Evolutionary conservation across 805 yeast species (phyloP).

Genomic region (Jamesozyma spencerorum): DNA sequence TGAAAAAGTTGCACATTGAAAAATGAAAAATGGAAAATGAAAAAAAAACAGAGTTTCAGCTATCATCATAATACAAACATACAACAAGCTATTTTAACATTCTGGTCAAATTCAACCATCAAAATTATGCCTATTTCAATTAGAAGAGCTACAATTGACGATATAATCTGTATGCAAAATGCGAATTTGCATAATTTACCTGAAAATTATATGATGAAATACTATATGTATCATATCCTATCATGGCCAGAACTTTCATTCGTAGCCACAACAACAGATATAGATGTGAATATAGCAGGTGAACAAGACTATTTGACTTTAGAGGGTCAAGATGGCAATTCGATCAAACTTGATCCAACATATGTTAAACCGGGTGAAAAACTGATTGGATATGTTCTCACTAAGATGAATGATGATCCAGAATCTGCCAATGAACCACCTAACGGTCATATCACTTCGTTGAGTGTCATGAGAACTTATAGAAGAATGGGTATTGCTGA

Average conservation of each 20-base stretch:
- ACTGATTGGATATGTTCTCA: conserved; percentile 90
- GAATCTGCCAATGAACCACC: conserved; percentile 62
- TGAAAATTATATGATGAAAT: conserved; percentile 86
- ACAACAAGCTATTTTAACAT: no score
- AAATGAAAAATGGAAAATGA: no score
- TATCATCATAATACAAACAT: no score
- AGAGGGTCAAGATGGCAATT: conserved; percentile 16
- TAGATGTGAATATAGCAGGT: conserved; percentile 10
- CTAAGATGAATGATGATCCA: conserved; percentile 94
- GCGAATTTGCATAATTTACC: conserved; percentile 88
- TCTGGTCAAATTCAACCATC: no score
- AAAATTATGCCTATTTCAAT: conserved; percentile 68
- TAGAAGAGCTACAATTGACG: conserved; percentile 77
- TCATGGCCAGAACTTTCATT: conserved; percentile 98
- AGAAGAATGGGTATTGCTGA: conserved; percentile 94
- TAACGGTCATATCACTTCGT: conserved; percentile 89
- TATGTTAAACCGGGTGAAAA: conserved; percentile 61
- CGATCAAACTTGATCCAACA: conserved; percentile 49
- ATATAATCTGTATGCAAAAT: conserved; percentile 91
- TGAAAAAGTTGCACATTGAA: no score
- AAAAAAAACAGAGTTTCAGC: no score
- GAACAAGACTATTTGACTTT: conserved; percentile 23
- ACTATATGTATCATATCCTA: conserved; percentile 84
- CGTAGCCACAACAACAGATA: conserved; percentile 77
- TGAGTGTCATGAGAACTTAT: conserved; percentile 91